Evolutionary conservation across 1,139 yeast genomes (phyloP).

Genomic region (Citeromyces hawaiiensis): DNA sequence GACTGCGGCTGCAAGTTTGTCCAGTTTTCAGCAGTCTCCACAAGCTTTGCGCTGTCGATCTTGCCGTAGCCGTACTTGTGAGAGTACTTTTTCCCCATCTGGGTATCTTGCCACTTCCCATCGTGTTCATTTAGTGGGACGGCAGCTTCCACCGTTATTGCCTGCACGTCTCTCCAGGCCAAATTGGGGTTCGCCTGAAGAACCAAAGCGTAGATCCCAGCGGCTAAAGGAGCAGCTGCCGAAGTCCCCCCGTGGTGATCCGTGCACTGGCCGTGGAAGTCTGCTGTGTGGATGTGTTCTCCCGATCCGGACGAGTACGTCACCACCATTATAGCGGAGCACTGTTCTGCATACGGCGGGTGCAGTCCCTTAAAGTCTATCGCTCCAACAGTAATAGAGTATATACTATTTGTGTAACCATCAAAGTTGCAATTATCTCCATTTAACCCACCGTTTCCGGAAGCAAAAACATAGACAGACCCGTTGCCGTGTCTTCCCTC

Average conservation of each 20-base stretch:
- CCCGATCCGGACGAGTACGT: slow-evolving; percentile 89
- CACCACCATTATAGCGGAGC: slow-evolving; percentile 93
- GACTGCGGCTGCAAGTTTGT: slow-evolving; percentile 80
- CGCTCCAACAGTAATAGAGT: slow-evolving; percentile 92
- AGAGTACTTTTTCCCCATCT: slow-evolving; percentile 55
- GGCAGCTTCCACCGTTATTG: slow-evolving; percentile 63
- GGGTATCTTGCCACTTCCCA: slow-evolving; percentile 57
- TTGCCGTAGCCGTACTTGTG: slow-evolving; percentile 91
- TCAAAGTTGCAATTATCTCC: slow-evolving; percentile 94
- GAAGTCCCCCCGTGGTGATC: slow-evolving; percentile 89
- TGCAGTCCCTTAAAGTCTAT: slow-evolving; percentile 76
- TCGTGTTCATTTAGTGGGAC: slow-evolving; percentile 56
- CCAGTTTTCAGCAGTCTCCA: slow-evolving; percentile 69
- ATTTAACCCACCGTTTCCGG: slow-evolving; percentile 81
- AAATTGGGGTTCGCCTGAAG: slow-evolving; percentile 72
- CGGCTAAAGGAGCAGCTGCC: slow-evolving; percentile 98
- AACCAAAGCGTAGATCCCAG: slow-evolving; percentile 80
- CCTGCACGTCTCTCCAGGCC: slow-evolving; percentile 95
- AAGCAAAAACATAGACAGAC: slow-evolving; percentile 85
- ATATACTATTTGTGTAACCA: slow-evolving; percentile 94
- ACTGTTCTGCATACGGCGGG: slow-evolving; percentile 83
- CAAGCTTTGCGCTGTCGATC: slow-evolving; percentile 70
- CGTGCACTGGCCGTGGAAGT: slow-evolving; percentile 61
- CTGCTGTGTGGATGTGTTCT: slow-evolving; percentile 87
- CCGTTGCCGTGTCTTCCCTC: slow-evolving; percentile 80